Percentiles rank a stretch among this genome's conserved stretches.
Conservation (phyloP, 1,284 basidiomycete species). For the Fomitopsis palustris region DNA sequence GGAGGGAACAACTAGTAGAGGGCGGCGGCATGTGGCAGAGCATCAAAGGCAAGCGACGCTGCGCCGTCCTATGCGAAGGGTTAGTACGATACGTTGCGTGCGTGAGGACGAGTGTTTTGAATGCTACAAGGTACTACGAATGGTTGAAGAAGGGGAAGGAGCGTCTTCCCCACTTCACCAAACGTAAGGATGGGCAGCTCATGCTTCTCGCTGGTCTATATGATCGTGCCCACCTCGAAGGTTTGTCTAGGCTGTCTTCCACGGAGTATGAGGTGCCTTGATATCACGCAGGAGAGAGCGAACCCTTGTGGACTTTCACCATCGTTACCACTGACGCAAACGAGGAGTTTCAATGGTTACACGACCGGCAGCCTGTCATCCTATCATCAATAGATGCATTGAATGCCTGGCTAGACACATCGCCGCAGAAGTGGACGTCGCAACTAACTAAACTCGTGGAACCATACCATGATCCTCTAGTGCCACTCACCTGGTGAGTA, state of each 20-base stretch:
- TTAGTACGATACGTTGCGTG: constrained; percentile 31
- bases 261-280: background rate
- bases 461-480: constrained; percentile 54
- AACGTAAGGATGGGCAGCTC: constrained; percentile 60
- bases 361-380: constrained; percentile 92
- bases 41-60: constrained; percentile 77
- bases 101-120: background rate
- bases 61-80: constrained; percentile 80
- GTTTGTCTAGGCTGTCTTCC: constrained; percentile 30
- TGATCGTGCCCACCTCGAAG: constrained; percentile 68
- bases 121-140: constrained; percentile 74
- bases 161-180: constrained; percentile 79
- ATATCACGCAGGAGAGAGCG: constrained; percentile 41
- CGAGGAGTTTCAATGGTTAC: constrained; percentile 72
- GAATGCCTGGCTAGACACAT: constrained; percentile 77
- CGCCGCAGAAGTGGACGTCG: constrained; percentile 56
- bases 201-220: constrained; percentile 91
- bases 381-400: constrained; percentile 63
- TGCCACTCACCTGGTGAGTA: constrained; percentile 68
- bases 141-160: constrained; percentile 83
- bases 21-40: constrained; percentile 79
- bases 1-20: constrained; percentile 78
- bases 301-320: constrained; percentile 79
- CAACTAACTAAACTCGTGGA: constrained; percentile 62
- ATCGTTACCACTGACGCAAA: constrained; percentile 84